phyloP scores from a whole-genome alignment of 768 basidiomycete genomes.

The Podaxis carcinomalis region DNA sequence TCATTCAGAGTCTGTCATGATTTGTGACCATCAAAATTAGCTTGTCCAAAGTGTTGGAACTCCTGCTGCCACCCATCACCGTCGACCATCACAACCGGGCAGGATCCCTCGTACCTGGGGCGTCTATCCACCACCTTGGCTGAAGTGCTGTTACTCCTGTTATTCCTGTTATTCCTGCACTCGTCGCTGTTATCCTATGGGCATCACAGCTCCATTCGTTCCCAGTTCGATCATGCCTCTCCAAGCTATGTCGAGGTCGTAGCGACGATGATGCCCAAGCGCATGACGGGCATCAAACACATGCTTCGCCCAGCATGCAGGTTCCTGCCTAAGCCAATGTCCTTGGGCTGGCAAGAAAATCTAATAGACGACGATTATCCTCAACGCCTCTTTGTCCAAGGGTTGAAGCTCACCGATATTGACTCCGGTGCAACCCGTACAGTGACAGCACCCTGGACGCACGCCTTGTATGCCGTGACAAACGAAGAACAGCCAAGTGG shows the following conservation, averaged over 20 bases:
- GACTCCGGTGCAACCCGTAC: conserved; percentile 3
- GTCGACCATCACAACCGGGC: too few species aligned
- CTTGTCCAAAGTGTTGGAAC: too few species aligned
- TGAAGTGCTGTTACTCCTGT: too few species aligned
- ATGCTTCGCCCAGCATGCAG: conserved; percentile 8
- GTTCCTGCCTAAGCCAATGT: conserved; percentile 8
- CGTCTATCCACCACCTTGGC: too few species aligned
- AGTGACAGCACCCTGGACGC: conserved; percentile 10
- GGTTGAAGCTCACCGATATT: conserved; percentile 3
- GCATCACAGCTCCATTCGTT: background rate
- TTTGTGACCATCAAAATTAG: too few species aligned
- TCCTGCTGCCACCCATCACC: too few species aligned
- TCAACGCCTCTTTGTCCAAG: conserved; percentile 2
- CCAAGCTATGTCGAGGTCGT: conserved; percentile 7
- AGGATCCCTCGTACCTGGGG: too few species aligned
- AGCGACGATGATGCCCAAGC: conserved; percentile 7
- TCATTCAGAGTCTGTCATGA: too few species aligned
- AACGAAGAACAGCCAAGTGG: background rate
- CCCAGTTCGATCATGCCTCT: background rate
- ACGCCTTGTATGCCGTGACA: conserved; percentile 2
- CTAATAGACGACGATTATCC: conserved; percentile 8
- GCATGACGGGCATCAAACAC: conserved; percentile 5
- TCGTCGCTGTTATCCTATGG: background rate
- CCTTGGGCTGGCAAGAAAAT: conserved; percentile 8
- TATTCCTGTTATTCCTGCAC: too few species aligned